Evolutionary conservation across 176 grass and related monocot genomes (phyloP).

Genomic region (Metroxylon sagu): DNA sequence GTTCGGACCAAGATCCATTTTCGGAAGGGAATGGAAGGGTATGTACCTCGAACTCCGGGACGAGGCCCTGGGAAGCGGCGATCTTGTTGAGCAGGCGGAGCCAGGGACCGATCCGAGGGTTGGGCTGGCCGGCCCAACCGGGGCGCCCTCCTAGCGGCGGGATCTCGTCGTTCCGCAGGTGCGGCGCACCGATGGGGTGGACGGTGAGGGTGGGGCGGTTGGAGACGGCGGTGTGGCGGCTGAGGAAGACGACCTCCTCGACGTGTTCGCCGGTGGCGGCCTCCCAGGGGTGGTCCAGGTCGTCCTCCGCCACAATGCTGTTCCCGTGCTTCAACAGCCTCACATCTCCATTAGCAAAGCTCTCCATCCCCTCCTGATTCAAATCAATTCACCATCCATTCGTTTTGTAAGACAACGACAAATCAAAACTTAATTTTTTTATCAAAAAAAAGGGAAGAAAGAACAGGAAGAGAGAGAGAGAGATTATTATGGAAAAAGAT

Average conservation of each 20-base stretch:
- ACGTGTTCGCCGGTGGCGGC: slow-evolving; percentile 50
- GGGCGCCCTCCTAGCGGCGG: slow-evolving; percentile 71
- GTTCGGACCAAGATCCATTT: neutral
- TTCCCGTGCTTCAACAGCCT: slow-evolving; percentile 48
- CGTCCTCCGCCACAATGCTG: slow-evolving; percentile 53
- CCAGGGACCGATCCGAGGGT: slow-evolving; percentile 83
- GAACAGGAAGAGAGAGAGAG: neutral
- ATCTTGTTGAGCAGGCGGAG: slow-evolving; percentile 58
- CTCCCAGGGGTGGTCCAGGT: slow-evolving; percentile 55
- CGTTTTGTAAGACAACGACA: neutral
- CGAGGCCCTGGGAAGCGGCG: slow-evolving; percentile 51
- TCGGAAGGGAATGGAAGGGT: neutral
- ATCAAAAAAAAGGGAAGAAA: neutral
- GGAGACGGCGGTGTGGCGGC: slow-evolving; percentile 67
- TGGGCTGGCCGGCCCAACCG: slow-evolving; percentile 71
- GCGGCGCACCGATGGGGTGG: slow-evolving; percentile 84
- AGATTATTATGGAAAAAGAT: neutral
- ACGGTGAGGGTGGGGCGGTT: slow-evolving; percentile 75
- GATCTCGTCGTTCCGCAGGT: slow-evolving; percentile 63
- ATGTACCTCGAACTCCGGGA: slow-evolving; percentile 86
- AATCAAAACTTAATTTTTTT: too few species aligned
- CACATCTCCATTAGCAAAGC: slow-evolving; percentile 53
- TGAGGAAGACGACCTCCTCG: slow-evolving; percentile 66
- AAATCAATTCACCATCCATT: too few species aligned
- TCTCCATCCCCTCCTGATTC: slow-evolving; percentile 47